Evolutionary conservation across 805 yeast genomes (phyloP), one percentile per base, ranked within the genome.

Genomic region (Candida maesae): DNA sequence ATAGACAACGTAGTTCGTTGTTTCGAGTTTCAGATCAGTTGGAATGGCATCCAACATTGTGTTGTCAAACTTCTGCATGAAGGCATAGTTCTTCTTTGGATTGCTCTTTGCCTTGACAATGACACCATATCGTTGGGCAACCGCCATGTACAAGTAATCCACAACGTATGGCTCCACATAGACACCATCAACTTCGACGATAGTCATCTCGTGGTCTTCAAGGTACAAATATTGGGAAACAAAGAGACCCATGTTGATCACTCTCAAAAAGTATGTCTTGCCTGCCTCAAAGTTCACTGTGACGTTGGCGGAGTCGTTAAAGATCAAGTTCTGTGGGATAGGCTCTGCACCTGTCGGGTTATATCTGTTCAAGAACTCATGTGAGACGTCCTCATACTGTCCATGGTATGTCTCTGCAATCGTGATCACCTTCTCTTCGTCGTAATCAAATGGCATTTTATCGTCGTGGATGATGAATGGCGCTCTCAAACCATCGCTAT

Each of bases 341-440:
- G 95, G 95, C 57, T 84, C 95, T 14, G 85, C 88, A 30, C 95
- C 95, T 2, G 90, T 84, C 16, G 95, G 95, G 51, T 84, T 84
- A 55, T 75, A 84, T 49, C 84, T 67, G 31, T 73, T 71, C 53
- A 79, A 59, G 58, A 82, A 84, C 29, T 66, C 65, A 15, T 61
- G 49, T 36, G 68, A 59, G 20, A 82, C 65, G 3, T 62, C 71
- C 21, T 65, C 63, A 46, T 79, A 71, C 36, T 73, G 66, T 24
- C 67, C 64, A 54, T 81, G 86, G 58, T 84, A 84, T 65, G 80
- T 73, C 48, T 84, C 95, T 30, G 78, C 59, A 8, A 84, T 49
- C 5, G 79, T 70, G 36, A 83, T 64, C 2, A 71, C 64, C 45
- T 73, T 66, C 46, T 84, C 86, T 47, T 80, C 75, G 54, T 84